A percentile compares a stretch with the other conserved stretches of the same genome.
phyloP scores from a whole-genome alignment of 1,284 basidiomycete species.

The Kwoniella shivajii region DNA sequence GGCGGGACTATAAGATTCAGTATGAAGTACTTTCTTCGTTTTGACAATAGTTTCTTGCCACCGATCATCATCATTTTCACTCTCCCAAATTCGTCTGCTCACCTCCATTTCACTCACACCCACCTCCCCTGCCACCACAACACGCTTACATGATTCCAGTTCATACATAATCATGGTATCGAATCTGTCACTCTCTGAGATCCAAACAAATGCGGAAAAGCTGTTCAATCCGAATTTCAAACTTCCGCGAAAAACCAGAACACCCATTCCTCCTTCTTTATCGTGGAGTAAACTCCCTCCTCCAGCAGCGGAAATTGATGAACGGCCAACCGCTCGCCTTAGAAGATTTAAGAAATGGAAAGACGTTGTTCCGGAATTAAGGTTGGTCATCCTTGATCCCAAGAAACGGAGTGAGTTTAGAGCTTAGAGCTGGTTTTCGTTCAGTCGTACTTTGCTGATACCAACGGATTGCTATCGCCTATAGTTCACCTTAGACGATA shows the following conservation, averaged over 20 bases:
- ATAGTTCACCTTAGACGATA: slow-evolving; percentile 31
- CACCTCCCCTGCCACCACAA: neutral
- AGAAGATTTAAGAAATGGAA: slow-evolving; percentile 35
- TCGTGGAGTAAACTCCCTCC: slow-evolving; percentile 23
- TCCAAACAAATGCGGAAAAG: slow-evolving; percentile 6
- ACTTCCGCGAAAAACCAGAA: slow-evolving; percentile 9
- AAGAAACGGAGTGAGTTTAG: slow-evolving; percentile 28
- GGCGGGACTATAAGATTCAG: too few relatives aligned
- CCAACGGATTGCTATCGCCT: neutral
- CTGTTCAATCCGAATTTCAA: slow-evolving; percentile 17
- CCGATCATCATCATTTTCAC: too few relatives aligned
- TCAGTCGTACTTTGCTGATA: neutral
- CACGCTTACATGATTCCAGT: neutral
- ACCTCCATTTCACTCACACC: too few relatives aligned
- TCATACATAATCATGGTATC: neutral
- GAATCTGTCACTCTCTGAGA: neutral
- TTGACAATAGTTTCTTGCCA: too few relatives aligned
- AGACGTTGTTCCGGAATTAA: slow-evolving; percentile 23
- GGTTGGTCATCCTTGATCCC: slow-evolving; percentile 30
- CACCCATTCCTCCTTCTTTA: slow-evolving; percentile 20
- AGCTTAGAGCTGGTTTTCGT: neutral
- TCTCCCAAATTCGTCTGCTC: too few relatives aligned
- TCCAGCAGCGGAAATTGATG: slow-evolving; percentile 35
- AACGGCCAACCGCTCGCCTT: slow-evolving; percentile 23
- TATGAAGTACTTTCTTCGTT: too few relatives aligned